These are phyloP conservation scores for Ogataea methanolica DNA, from an alignment of 805 yeast genomes.

Conservation along the genomic window DNA sequence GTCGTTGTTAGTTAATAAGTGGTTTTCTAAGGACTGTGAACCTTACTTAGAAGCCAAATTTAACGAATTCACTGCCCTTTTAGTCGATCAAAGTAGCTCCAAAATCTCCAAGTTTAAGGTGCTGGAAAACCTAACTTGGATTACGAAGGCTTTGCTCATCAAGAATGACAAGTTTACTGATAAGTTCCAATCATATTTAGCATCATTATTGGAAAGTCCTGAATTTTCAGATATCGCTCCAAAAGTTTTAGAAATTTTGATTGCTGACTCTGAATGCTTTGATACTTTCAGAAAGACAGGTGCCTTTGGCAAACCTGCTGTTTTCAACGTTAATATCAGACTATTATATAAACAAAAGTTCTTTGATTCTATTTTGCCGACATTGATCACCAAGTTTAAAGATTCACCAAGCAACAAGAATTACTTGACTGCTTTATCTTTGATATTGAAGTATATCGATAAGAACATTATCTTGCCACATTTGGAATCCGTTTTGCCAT, in stretches of 20 bases:
- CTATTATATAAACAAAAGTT: conserved; percentile 77
- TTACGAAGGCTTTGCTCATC: conserved; percentile 63
- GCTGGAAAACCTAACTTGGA: conserved; percentile 64
- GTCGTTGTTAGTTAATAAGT: conserved; percentile 55
- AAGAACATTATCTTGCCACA: conserved; percentile 60
- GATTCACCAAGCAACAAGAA: conserved; percentile 36
- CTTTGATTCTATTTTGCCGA: conserved; percentile 57
- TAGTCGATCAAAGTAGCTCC: background rate
- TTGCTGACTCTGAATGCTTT: conserved; percentile 63
- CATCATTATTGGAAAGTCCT: conserved; percentile 32
- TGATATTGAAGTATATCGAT: conserved; percentile 62
- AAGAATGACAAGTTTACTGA: conserved; percentile 43
- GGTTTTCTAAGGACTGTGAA: conserved; percentile 26
- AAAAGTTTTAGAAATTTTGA: conserved; percentile 56
- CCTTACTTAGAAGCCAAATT: conserved; percentile 12
- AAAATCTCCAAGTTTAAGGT: conserved; percentile 17
- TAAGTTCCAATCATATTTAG: conserved; percentile 29
- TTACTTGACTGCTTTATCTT: conserved; percentile 62
- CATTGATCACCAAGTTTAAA: conserved; percentile 45
- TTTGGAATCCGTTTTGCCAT: conserved; percentile 60
- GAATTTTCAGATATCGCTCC: conserved; percentile 39
- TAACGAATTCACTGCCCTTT: background rate
- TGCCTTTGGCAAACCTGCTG: conserved; percentile 23
- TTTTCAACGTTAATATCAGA: conserved; percentile 54
- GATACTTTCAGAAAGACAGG: conserved; percentile 35